Conservation (phyloP, 2,329 filamentous ascomycete species). For the Microdochium nivale region DNA sequence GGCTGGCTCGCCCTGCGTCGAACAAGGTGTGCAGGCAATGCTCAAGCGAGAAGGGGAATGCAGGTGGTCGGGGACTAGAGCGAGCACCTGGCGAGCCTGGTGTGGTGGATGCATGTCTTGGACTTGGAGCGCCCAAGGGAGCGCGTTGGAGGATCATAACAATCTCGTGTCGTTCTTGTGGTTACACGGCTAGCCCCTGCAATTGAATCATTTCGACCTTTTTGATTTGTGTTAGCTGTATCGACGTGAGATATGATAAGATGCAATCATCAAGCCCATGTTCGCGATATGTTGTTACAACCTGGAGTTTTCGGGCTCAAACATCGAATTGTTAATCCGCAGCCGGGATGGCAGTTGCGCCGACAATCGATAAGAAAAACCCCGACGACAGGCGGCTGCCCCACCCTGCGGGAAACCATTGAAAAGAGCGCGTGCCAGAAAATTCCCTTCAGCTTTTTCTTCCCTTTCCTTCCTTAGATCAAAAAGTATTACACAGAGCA, state of each 20-base stretch:
- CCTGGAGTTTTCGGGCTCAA: too few species aligned
- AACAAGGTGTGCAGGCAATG: neutral
- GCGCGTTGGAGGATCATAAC: neutral
- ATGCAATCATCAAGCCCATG: too few species aligned
- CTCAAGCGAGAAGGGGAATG: neutral
- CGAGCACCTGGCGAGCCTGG: neutral
- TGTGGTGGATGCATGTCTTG: too few species aligned
- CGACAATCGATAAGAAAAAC: neutral
- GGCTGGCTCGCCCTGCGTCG: neutral
- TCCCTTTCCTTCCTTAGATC: constrained; percentile 33
- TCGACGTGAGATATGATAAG: too few species aligned
- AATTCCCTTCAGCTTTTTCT: neutral
- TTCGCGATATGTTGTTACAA: too few species aligned
- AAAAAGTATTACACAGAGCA: constrained; percentile 53
- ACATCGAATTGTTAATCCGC: too few species aligned
- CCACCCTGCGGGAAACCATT: neutral
- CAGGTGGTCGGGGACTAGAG: neutral
- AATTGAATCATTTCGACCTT: too few species aligned
- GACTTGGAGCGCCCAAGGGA: neutral
- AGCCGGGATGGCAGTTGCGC: neutral
- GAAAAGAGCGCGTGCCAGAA: neutral
- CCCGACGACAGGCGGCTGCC: neutral
- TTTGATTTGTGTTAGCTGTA: too few species aligned
- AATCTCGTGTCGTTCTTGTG: neutral
- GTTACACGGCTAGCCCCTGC: too few species aligned